These are phyloP conservation scores for Eucommia ulmoides DNA, from an alignment of 257 asterid genomes.

Conservation along the genomic window DNA sequence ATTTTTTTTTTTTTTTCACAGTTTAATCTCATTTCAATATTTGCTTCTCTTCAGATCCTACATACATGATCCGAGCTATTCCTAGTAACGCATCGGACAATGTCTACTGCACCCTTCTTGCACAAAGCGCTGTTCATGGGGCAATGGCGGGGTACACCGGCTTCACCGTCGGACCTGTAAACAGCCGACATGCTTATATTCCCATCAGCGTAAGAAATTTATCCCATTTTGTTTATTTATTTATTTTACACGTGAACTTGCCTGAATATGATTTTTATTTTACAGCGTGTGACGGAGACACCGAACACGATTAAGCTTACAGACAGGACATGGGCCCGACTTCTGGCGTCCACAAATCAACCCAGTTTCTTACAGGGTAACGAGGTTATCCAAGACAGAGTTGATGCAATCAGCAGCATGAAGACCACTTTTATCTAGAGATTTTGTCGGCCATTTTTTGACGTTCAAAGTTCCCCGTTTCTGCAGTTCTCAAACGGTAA, in stretches of 20 bases:
- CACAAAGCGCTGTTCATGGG: slow-evolving; percentile 93
- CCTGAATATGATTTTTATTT: too few species aligned
- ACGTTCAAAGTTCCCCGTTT: too few species aligned
- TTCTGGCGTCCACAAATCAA: slow-evolving; percentile 86
- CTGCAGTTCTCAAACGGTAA: too few species aligned
- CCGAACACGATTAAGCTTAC: slow-evolving; percentile 60
- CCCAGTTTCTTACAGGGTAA: slow-evolving; percentile 49
- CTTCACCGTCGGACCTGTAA: slow-evolving; percentile 91
- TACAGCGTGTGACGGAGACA: slow-evolving; percentile 77
- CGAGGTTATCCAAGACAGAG: slow-evolving; percentile 36
- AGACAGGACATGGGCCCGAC: slow-evolving; percentile 95
- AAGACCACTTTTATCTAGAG: slow-evolving; percentile 44
- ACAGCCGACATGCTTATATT: slow-evolving; percentile 79
- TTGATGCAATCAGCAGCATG: slow-evolving; percentile 32
- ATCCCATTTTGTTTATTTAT: background rate
- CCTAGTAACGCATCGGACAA: slow-evolving; percentile 96
- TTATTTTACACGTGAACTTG: background rate
- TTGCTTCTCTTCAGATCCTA: slow-evolving; percentile 57
- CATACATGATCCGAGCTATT: slow-evolving; percentile 94
- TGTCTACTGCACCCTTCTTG: slow-evolving; percentile 94
- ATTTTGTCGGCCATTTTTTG: too few species aligned
- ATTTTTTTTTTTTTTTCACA: too few species aligned
- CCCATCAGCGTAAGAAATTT: slow-evolving; percentile 66
- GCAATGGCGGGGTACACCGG: slow-evolving; percentile 98
- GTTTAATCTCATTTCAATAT: background rate